Percentiles rank a stretch among this genome's conserved stretches.
Conservation (phyloP, 2,329 filamentous ascomycete genomes). For the Xylariomycetidae sp. region DNA sequence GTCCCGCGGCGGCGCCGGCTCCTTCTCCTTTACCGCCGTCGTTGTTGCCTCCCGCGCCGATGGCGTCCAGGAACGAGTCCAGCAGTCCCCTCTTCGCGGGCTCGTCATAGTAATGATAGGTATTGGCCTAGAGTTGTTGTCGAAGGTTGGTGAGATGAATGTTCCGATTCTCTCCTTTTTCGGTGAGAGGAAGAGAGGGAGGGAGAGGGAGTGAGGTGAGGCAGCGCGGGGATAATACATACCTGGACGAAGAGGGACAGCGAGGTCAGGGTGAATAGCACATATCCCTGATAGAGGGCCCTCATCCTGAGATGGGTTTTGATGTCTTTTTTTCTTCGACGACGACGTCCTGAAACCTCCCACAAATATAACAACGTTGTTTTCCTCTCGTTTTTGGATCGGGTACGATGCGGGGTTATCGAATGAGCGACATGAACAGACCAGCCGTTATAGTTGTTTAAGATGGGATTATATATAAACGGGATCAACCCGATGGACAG, state of each 20-base stretch:
- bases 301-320: conserved; percentile 14
- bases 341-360: background rate
- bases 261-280: conserved; percentile 15
- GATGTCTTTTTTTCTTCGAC: background rate
- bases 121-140: conserved; percentile 13
- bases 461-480: no score
- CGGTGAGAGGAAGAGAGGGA: no score
- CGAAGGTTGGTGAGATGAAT: background rate
- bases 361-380: background rate
- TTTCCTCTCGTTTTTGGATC: background rate
- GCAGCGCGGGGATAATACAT: conserved; percentile 5
- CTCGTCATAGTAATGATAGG: conserved; percentile 14
- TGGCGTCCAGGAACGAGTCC: conserved; percentile 15
- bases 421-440: conserved; percentile 15
- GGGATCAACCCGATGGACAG: conserved; percentile 21
- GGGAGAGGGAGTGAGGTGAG: no score
- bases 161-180: conserved; percentile 3
- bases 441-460: conserved; percentile 20
- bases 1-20: conserved; percentile 11
- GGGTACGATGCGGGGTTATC: background rate
- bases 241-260: conserved; percentile 21
- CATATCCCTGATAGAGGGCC: conserved; percentile 9
- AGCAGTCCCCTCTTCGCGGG: conserved; percentile 21
- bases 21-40: conserved; percentile 5
- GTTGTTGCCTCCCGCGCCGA: conserved; percentile 1